These are phyloP conservation scores for Pyronema domesticum DNA, from an alignment of 495 filamentous ascomycete species.

Conservation along the genomic window DNA sequence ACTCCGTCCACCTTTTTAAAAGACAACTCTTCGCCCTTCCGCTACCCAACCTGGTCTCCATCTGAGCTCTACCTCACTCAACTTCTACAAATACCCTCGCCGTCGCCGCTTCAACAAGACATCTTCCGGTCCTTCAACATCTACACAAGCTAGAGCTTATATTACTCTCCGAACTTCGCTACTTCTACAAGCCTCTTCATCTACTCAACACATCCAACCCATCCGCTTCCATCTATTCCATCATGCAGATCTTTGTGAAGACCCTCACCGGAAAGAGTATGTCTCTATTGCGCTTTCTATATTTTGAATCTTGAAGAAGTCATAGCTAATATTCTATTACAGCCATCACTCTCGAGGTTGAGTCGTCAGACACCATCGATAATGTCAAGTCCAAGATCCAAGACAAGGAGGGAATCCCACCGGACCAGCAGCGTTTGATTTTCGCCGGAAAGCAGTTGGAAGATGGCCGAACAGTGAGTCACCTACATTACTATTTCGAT, in stretches of 20 bases:
- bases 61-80: too few relatives aligned
- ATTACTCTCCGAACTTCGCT: neutral
- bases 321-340: neutral
- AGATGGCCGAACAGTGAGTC: slow-evolving; percentile 46
- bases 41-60: too few relatives aligned
- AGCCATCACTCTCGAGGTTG: slow-evolving; percentile 96
- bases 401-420: slow-evolving; percentile 82
- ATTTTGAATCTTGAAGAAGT: neutral
- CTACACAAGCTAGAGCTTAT: too few relatives aligned
- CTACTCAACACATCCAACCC: neutral
- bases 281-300: slow-evolving; percentile 1
- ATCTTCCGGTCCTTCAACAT: too few relatives aligned
- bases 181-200: neutral
- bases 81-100: too few relatives aligned
- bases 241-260: slow-evolving; percentile 98
- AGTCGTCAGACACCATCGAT: slow-evolving; percentile 97
- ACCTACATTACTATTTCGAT: neutral
- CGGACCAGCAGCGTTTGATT: slow-evolving; percentile 77
- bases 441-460: slow-evolving; percentile 85
- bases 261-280: slow-evolving; percentile 35
- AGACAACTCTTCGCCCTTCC: too few relatives aligned
- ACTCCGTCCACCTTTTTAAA: too few relatives aligned
- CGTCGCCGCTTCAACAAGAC: too few relatives aligned
- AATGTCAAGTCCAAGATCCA: slow-evolving; percentile 97
- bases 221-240: neutral